These are phyloP conservation scores for Oryza officinalis DNA, from an alignment of 176 grass and related monocot genomes.

Conservation along the genomic window DNA sequence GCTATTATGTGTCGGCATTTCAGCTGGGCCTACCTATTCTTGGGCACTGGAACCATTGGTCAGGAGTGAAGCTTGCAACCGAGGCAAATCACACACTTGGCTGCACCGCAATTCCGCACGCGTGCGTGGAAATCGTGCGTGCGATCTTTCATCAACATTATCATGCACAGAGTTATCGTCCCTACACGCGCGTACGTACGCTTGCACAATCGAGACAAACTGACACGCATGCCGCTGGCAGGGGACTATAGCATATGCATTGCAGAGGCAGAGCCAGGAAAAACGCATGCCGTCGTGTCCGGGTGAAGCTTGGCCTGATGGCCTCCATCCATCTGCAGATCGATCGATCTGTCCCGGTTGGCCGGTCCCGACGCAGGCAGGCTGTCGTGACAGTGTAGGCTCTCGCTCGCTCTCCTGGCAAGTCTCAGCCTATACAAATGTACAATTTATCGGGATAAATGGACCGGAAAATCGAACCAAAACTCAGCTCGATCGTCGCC, in stretches of 20 bases:
- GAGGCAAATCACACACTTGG: not conserved
- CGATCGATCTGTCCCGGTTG: not conserved
- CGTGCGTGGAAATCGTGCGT: not conserved
- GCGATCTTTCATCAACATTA: not conserved
- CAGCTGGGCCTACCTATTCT: conserved; percentile 15
- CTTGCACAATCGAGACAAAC: not conserved
- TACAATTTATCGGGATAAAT: no score
- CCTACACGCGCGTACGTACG: not conserved
- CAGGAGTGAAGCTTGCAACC: not conserved
- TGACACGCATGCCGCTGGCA: not conserved
- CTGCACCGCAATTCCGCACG: not conserved
- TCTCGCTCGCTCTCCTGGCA: not conserved
- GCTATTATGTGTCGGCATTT: not conserved
- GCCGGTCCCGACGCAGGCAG: not conserved
- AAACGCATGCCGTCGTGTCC: not conserved
- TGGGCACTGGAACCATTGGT: not conserved
- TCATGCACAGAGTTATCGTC: no score
- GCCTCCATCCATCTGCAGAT: not conserved
- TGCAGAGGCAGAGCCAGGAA: not conserved
- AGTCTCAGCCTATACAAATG: no score
- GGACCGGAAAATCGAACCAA: no score
- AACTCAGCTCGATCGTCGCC: no score
- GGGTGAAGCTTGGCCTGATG: conserved; percentile 12
- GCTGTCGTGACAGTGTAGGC: not conserved
- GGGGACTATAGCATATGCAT: not conserved